Base-by-base conservation (phyloP, 176 grass and related monocot species). In the Thinopyrum elongatum region DNA sequence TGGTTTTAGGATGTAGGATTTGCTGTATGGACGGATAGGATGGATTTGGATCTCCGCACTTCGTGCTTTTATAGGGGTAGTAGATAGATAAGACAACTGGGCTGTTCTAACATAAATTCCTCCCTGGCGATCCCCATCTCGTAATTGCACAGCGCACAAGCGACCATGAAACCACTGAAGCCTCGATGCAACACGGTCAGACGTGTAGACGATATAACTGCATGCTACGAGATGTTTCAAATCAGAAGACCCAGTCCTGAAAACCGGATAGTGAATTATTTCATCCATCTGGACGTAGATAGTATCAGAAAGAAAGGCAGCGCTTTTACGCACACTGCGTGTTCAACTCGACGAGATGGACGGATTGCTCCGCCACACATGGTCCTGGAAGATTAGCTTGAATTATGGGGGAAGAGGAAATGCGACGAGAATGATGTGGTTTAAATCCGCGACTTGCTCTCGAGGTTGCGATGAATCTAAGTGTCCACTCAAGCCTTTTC, bases 381-480 rank as follows among this genome's bases (percentile, higher is more conserved):
- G 30, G 30, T 31, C 30, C 47, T 44, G 34, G 17, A 39, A 31
- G 1, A 60, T 64, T n/a, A 61, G 30, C 51, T 3, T 30, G 53
- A 63, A 86, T 80, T 65, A 87, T 87, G 80, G 85, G 9, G 1
- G 26, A 26, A 21, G 66, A 86, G 77, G 85, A 80, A 86, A 64
- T 80, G 67, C 55, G 55, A 38, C 27, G 77, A 86, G 39, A 60
- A 46, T 10, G 77, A 86, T 39, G 68, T 70, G 67, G 65, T 22
- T 57, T 60, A 41, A 28, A 9, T 1, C 75, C 51, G 30, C 23
- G 41, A 29, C 19, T 64, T 29, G 6, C 4, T 42, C 23, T 62
- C 26, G 14, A 15, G 35, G 36, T 7, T 6, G 16, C 2, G 17
- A 19, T 51, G 61, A 15, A 78, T 57, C 60, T 12, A 11, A 26